Evolutionary conservation across 2,329 filamentous ascomycete genomes (phyloP).

Genomic region (Trichocomaceae sp.): DNA sequence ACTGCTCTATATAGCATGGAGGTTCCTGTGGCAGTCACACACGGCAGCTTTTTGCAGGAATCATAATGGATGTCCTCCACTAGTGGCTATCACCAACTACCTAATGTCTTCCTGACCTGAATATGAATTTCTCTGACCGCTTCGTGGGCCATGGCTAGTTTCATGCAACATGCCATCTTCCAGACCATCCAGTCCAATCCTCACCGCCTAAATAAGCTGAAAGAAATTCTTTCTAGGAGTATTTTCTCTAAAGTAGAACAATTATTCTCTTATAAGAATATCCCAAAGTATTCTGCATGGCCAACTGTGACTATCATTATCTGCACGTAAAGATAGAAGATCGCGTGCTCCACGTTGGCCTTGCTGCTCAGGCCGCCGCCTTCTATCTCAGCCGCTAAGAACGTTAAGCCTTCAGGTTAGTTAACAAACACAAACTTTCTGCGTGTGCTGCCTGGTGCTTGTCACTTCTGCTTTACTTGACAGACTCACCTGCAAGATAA

Average conservation of each 20-base stretch:
- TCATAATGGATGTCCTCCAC: too few relatives aligned
- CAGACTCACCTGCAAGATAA: not conserved
- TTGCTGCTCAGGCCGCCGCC: not conserved
- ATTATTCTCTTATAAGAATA: not conserved
- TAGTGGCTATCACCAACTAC: too few relatives aligned
- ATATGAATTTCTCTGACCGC: conserved; percentile 18
- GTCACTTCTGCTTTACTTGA: not conserved
- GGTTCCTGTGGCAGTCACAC: too few relatives aligned
- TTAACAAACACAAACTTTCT: conserved; percentile 2
- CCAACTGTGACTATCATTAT: not conserved
- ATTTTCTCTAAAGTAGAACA: not conserved
- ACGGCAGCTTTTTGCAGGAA: too few relatives aligned
- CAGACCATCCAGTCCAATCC: not conserved
- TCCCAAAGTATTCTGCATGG: too few relatives aligned
- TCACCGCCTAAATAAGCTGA: not conserved
- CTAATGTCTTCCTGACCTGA: too few relatives aligned
- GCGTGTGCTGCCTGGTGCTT: not conserved
- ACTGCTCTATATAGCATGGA: too few relatives aligned
- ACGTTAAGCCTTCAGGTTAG: too few relatives aligned
- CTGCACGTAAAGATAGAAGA: not conserved
- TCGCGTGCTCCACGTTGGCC: not conserved
- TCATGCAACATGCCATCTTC: not conserved
- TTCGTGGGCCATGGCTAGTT: conserved; percentile 13
- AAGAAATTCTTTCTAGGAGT: not conserved
- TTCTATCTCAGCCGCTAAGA: not conserved